Base-by-base conservation (phyloP, 208 protist genomes). In the Plasmodiophora brassicae region DNA sequence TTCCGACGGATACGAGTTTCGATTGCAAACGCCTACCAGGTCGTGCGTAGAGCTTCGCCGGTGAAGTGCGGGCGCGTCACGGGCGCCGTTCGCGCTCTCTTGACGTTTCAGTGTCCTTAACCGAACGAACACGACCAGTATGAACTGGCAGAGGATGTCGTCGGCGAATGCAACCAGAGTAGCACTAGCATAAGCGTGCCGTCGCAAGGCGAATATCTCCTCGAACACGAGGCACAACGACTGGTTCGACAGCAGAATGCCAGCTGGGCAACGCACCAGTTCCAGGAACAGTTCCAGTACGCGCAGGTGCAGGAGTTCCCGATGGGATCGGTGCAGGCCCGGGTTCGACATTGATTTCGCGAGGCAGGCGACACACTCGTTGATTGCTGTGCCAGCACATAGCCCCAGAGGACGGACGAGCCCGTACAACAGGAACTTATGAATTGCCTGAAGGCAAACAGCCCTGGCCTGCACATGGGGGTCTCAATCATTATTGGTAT, bases 251-350 rank as follows among this genome's bases (percentile, higher is more conserved):
- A 84, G 14, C 71, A 84, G 32, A 84, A 71, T 22, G 32, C 71
- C 71, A 20, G 71, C 71, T 20, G 71, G n/a, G 32, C 38, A 84
- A 14, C 71, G 71, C 14, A 84, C 38, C 45, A 60, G 32, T 41
- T 84, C 71, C 20, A 84, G 45, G 22, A 84, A 84, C 14, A 84
- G 38, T 84, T 84, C 71, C 71, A 84, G 32, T 41, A 22, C 45
- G 32, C 71, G 71, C 14, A 84, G 32, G 20, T 38, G 45, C 71
- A 84, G 38, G 14, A 84, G n/a, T 60, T 84, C 71, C 20, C 45
- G 38, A 57, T 25, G 14, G 20, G 50, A 57, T 14, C 50, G 50
- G 25, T 57, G 50, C 14, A 57, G 14, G 50, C 20, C 14, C 25
- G 50, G 20, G 20, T 57, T 57, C 50, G 50, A 57, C 25, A 25